These are phyloP conservation scores for Zea mays DNA, from an alignment of 176 grass and related monocot species.

Conservation along the genomic window Zm-B73-REFERENCE-NAM-5.0 NC_050099.1:15355001-15355500, in stretches of 20 bases:
- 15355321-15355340: constrained; percentile 8
- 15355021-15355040: constrained; percentile 90
- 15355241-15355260: constrained; percentile 92
- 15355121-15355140: background rate
- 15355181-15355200: constrained; percentile 73
- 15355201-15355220: constrained; percentile 92
- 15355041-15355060: constrained; percentile 76
- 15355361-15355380: constrained; percentile 88
- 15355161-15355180: constrained; percentile 31
- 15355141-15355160: constrained; percentile 10
- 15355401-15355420: constrained; percentile 97
- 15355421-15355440: constrained; percentile 90
- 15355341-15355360: constrained; percentile 69
- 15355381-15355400: constrained; percentile 97
- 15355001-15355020: constrained; percentile 94
- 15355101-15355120: background rate
- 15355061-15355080: constrained; percentile 14
- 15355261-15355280: constrained; percentile 24
- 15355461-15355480: constrained; percentile 11
- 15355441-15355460: constrained; percentile 45
- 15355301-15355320: background rate
- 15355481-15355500: background rate
- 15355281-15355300: constrained; percentile 25
- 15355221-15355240: constrained; percentile 86
- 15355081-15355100: constrained; percentile 23